phyloP scores from a whole-genome alignment of 768 basidiomycete species.

The Ramaria sp. region DNA sequence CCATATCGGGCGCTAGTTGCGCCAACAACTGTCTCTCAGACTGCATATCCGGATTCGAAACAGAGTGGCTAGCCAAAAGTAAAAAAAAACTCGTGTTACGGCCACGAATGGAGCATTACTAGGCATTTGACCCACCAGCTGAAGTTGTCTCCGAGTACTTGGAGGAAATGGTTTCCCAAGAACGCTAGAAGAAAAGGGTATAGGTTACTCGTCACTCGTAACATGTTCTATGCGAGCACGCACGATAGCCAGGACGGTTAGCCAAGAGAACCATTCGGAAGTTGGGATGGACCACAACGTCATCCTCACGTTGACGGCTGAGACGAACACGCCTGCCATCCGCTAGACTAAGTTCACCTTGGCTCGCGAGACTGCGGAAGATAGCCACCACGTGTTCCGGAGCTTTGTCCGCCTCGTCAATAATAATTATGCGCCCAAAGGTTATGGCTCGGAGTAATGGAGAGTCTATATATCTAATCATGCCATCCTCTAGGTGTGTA shows the following conservation, averaged over 20 bases:
- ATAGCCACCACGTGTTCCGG: constrained; percentile 65
- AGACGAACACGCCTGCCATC: constrained; percentile 49
- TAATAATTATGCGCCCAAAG: constrained; percentile 52
- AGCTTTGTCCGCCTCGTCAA: constrained; percentile 66
- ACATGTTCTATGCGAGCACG: constrained; percentile 13
- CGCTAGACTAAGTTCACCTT: constrained; percentile 50
- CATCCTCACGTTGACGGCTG: constrained; percentile 33
- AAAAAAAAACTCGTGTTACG: background rate
- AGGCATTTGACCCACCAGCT: constrained; percentile 30
- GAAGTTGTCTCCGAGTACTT: constrained; percentile 62
- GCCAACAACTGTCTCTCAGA: constrained; percentile 51
- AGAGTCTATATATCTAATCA: constrained; percentile 52
- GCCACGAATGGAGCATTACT: background rate
- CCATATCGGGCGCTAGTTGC: constrained; percentile 52
- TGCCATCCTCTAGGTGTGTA: constrained; percentile 44
- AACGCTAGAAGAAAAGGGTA: constrained; percentile 35
- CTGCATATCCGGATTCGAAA: constrained; percentile 54
- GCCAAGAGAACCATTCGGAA: constrained; percentile 55
- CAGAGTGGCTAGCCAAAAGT: constrained; percentile 35
- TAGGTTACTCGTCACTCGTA: background rate
- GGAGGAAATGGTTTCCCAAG: constrained; percentile 62
- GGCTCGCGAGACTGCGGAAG: constrained; percentile 57
- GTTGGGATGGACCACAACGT: constrained; percentile 51
- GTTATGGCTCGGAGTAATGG: constrained; percentile 54
- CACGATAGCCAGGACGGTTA: constrained; percentile 62